These are phyloP conservation scores for Penicillium ucsense DNA, from an alignment of 495 filamentous ascomycete genomes.

Conservation along the genomic window DNA sequence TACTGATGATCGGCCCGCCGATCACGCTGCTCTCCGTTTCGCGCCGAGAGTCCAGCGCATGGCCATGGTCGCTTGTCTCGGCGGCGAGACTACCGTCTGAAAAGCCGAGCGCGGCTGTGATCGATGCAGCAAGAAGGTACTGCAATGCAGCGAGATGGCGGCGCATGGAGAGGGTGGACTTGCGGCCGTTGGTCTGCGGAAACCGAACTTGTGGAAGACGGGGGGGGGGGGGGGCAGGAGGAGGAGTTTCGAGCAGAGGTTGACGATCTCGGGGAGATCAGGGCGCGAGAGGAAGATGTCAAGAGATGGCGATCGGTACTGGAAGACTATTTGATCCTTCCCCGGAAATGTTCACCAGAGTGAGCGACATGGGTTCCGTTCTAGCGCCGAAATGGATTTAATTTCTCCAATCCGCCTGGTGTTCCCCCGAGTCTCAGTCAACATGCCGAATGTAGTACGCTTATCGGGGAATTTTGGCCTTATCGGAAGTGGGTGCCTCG, in stretches of 20 bases:
- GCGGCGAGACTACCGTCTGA: constrained; percentile 42
- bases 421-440: constrained; percentile 5
- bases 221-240: not conserved
- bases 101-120: constrained; percentile 42
- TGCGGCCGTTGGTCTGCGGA: not conserved
- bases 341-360: too few species aligned
- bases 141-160: constrained; percentile 52
- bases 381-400: too few species aligned
- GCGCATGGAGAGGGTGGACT: constrained; percentile 40
- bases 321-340: too few species aligned
- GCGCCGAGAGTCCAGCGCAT: constrained; percentile 45
- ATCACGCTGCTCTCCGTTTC: constrained; percentile 37
- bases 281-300: too few species aligned
- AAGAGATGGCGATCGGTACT: too few species aligned
- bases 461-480: constrained; percentile 13
- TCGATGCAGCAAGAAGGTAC: constrained; percentile 57
- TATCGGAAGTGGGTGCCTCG: constrained; percentile 11
- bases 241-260: too few species aligned
- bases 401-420: not conserved
- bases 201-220: not conserved
- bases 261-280: too few species aligned
- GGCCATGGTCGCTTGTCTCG: constrained; percentile 23
- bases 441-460: constrained; percentile 1
- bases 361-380: too few species aligned
- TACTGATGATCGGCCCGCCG: constrained; percentile 9